Evolutionary conservation across 2,329 filamentous ascomycete genomes (phyloP).

Genomic region (Basipetospora chlamydospora): DNA sequence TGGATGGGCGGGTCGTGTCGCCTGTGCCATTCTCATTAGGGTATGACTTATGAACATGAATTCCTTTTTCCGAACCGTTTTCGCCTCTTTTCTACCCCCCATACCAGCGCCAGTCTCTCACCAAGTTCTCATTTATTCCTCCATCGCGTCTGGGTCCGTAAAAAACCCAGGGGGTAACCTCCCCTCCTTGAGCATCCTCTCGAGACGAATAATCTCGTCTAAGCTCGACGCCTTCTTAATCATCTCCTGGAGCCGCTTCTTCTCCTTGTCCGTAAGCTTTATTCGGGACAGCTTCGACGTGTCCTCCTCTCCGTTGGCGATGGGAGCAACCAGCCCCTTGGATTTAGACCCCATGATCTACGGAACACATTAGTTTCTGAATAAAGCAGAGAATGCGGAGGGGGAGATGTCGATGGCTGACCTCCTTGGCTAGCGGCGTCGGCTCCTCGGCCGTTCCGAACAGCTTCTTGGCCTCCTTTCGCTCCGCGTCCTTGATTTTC

Average conservation of each 20-base stretch:
- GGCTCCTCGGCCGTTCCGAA: slow-evolving; percentile 72
- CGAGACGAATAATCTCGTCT: slow-evolving; percentile 76
- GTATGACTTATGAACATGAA: too few species aligned
- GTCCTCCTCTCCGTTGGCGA: slow-evolving; percentile 12
- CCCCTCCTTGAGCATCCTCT: slow-evolving; percentile 86
- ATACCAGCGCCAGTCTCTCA: not conserved
- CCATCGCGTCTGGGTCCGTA: slow-evolving; percentile 39
- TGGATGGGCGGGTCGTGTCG: too few species aligned
- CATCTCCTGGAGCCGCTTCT: slow-evolving; percentile 68
- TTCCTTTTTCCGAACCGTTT: not conserved
- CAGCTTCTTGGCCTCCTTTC: slow-evolving; percentile 58
- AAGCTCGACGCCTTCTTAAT: slow-evolving; percentile 81
- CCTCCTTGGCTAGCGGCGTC: slow-evolving; percentile 63
- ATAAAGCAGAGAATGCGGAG: too few species aligned
- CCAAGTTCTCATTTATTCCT: slow-evolving; percentile 37
- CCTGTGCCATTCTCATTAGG: too few species aligned
- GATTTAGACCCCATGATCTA: slow-evolving; percentile 77
- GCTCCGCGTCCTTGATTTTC: slow-evolving; percentile 81
- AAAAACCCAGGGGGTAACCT: slow-evolving; percentile 59
- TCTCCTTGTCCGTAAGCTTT: slow-evolving; percentile 79
- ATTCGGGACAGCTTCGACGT: slow-evolving; percentile 57
- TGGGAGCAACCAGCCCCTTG: slow-evolving; percentile 34
- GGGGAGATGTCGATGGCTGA: too few species aligned
- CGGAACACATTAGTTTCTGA: too few species aligned
- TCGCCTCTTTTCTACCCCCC: not conserved